phyloP scores from a whole-genome alignment of 2,329 filamentous ascomycete species.

The Blastomyces silverae region DNA sequence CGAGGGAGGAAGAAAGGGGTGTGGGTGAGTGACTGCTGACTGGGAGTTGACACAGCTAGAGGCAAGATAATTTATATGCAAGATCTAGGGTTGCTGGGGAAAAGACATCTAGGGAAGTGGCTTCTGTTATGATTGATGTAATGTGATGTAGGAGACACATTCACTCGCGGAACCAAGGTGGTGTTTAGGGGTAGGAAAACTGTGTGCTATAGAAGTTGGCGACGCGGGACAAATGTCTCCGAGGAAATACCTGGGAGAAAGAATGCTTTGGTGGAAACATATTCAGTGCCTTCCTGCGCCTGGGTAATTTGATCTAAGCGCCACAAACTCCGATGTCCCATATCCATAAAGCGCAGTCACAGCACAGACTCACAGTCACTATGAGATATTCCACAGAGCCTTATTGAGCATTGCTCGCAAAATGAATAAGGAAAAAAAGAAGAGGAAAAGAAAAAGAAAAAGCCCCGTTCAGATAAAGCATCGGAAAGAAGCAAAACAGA shows the following conservation, averaged over 20 bases:
- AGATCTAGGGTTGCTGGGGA: not conserved
- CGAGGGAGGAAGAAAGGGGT: not conserved
- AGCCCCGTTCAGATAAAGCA: not conserved
- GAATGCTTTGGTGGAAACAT: not conserved
- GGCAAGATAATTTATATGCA: not conserved
- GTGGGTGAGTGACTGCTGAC: not conserved
- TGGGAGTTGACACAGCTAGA: not conserved
- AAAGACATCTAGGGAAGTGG: not conserved
- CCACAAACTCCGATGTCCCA: not conserved
- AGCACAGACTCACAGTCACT: too few species aligned
- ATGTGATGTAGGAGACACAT: not conserved
- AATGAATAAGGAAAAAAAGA: too few species aligned
- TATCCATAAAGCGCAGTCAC: too few species aligned
- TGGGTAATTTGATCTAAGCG: not conserved
- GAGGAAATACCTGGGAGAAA: not conserved
- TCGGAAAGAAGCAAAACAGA: conserved; percentile 8
- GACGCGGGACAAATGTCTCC: not conserved
- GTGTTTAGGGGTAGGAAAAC: not conserved
- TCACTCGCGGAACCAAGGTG: not conserved
- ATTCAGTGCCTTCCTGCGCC: not conserved
- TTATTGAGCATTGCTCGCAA: too few species aligned
- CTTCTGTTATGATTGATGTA: not conserved
- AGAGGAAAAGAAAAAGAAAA: not conserved
- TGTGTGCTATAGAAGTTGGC: not conserved
- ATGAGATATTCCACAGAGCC: too few species aligned